These are phyloP conservation scores for Zasmidium angulare DNA, from an alignment of 2,329 filamentous ascomycete genomes.

Conservation along the genomic window DNA sequence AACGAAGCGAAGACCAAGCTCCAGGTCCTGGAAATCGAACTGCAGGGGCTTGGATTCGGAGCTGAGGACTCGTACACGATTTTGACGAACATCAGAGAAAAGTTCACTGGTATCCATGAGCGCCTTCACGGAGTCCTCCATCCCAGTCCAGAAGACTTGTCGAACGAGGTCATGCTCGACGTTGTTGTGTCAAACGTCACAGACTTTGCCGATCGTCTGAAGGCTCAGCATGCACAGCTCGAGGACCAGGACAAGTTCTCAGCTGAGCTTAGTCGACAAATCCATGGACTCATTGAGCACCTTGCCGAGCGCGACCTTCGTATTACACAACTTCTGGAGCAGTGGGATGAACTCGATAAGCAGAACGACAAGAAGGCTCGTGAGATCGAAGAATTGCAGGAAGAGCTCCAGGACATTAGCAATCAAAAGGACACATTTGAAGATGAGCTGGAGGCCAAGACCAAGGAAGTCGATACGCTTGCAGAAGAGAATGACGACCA, in stretches of 20 bases:
- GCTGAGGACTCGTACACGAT: conserved; percentile 37
- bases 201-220: conserved; percentile 39
- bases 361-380: conserved; percentile 39
- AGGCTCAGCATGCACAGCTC: conserved; percentile 35
- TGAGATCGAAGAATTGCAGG: conserved; percentile 40
- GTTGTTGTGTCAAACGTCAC: conserved; percentile 36
- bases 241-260: conserved; percentile 32
- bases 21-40: conserved; percentile 44
- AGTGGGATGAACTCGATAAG: conserved; percentile 38
- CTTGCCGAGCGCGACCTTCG: conserved; percentile 38
- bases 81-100: conserved; percentile 41
- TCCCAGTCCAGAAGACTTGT: conserved; percentile 36
- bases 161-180: conserved; percentile 41
- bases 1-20: conserved; percentile 42
- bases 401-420: conserved; percentile 35
- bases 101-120: conserved; percentile 42
- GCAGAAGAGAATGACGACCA: conserved; percentile 34
- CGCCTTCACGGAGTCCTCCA: conserved; percentile 43
- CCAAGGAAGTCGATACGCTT: conserved; percentile 23
- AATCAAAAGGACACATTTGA: conserved; percentile 29
- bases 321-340: conserved; percentile 37
- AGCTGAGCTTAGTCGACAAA: conserved; percentile 38
- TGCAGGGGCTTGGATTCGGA: conserved; percentile 44
- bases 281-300: conserved; percentile 41
- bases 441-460: conserved; percentile 25